Evolutionary conservation across 2,329 filamentous ascomycete species (phyloP).

Genomic region (Fusarium xyrophilum): DNA sequence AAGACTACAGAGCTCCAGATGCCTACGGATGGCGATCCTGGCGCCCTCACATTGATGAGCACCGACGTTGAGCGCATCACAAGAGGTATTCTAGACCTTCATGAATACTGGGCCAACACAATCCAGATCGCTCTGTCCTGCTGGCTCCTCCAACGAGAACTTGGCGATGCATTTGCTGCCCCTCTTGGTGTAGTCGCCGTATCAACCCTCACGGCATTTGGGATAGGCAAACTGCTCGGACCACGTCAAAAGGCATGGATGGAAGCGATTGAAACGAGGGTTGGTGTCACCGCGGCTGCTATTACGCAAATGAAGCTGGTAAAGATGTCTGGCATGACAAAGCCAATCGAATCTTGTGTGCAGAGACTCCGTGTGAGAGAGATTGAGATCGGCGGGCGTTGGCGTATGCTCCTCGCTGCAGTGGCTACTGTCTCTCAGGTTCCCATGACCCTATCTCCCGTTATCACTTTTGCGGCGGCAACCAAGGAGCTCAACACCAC

Average conservation of each 20-base stretch:
- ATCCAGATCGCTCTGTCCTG: not conserved
- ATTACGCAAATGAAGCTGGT: conserved; percentile 44
- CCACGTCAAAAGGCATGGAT: conserved; percentile 47
- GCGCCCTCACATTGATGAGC: not conserved
- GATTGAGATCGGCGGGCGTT: conserved; percentile 38
- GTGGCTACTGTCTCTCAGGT: conserved; percentile 43
- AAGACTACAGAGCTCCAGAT: not conserved
- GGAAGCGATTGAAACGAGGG: conserved; percentile 44
- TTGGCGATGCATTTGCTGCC: not conserved
- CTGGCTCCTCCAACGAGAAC: not conserved
- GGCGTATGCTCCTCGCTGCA: conserved; percentile 34
- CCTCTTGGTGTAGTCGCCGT: not conserved
- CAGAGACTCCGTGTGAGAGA: conserved; percentile 41
- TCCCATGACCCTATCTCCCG: conserved; percentile 43
- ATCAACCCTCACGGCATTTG: not conserved
- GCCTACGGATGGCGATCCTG: not conserved
- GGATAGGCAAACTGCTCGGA: not conserved
- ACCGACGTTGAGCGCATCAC: not conserved
- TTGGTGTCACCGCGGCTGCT: conserved; percentile 41
- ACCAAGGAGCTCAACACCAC: conserved; percentile 43
- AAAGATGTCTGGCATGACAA: conserved; percentile 43
- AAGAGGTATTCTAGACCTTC: not conserved
- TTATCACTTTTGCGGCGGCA: conserved; percentile 45
- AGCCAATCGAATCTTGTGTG: conserved; percentile 39
- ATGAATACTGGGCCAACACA: not conserved